These are phyloP conservation scores for Paracorniculantispora psalliotae DNA, from an alignment of 2,329 filamentous ascomycete species.

Conservation along the genomic window DNA sequence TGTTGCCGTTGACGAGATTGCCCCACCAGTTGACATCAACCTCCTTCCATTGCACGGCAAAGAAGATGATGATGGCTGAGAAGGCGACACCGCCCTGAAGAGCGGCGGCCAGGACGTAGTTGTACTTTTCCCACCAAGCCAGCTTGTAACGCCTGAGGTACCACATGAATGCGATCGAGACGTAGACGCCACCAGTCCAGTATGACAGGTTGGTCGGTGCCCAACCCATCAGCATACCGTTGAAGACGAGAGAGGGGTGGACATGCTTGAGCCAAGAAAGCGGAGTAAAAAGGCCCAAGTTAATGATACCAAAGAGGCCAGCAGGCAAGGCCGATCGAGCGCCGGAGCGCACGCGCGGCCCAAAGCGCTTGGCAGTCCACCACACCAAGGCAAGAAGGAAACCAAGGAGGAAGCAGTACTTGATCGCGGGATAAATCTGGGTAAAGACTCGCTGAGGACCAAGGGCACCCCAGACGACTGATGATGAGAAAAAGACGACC, in stretches of 20 bases:
- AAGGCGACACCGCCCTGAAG: slow-evolving; percentile 37
- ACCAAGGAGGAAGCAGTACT: slow-evolving; percentile 16
- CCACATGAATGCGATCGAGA: slow-evolving; percentile 40
- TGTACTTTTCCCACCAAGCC: slow-evolving; percentile 43
- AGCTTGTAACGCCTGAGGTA: slow-evolving; percentile 32
- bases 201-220: slow-evolving; percentile 39
- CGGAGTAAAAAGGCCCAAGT: slow-evolving; percentile 20
- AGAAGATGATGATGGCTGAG: slow-evolving; percentile 39
- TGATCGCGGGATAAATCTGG: slow-evolving; percentile 10
- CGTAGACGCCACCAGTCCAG: slow-evolving; percentile 36
- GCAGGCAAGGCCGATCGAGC: slow-evolving; percentile 5
- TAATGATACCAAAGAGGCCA: slow-evolving; percentile 13
- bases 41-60: slow-evolving; percentile 35
- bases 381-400: slow-evolving; percentile 32
- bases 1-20: slow-evolving; percentile 21
- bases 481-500: slow-evolving; percentile 29
- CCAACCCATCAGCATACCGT: slow-evolving; percentile 38
- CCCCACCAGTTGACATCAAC: slow-evolving; percentile 40
- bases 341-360: slow-evolving; percentile 13
- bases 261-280: slow-evolving; percentile 30
- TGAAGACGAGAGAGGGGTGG: slow-evolving; percentile 36
- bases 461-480: slow-evolving; percentile 27
- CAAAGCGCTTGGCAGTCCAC: slow-evolving; percentile 64
- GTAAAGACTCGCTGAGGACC: slow-evolving; percentile 33
- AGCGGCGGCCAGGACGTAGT: slow-evolving; percentile 37